These are phyloP conservation scores for Corinectria fuckeliana DNA, from an alignment of 2,329 filamentous ascomycete genomes.

Conservation along the genomic window DNA sequence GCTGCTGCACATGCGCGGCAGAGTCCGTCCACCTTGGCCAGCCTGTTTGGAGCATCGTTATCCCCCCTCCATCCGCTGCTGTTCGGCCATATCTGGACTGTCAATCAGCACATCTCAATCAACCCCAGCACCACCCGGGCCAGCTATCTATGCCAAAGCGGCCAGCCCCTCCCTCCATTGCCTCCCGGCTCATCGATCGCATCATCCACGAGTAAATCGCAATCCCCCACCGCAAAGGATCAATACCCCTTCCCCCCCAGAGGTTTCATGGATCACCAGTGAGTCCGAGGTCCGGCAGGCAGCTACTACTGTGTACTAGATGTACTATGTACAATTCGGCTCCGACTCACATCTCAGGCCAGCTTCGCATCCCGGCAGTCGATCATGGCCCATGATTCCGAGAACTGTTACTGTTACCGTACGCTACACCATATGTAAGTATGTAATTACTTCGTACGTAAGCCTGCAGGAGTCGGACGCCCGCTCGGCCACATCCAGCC, in stretches of 20 bases:
- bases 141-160: not conserved
- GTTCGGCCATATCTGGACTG: slow-evolving; percentile 13
- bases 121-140: not conserved
- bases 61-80: not conserved
- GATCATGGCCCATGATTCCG: slow-evolving; percentile 3
- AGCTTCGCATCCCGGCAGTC: slow-evolving; percentile 4
- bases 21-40: slow-evolving; percentile 7
- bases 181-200: slow-evolving; percentile 3
- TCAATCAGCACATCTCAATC: not conserved
- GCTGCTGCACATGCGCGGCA: not conserved
- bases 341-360: slow-evolving; percentile 23
- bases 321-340: too few relatives aligned
- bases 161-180: not conserved
- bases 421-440: not conserved
- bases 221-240: not conserved
- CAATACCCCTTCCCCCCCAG: not conserved
- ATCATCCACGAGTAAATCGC: slow-evolving; percentile 12
- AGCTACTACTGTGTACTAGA: too few relatives aligned
- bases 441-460: not conserved
- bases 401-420: not conserved
- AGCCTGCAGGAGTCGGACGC: slow-evolving; percentile 1
- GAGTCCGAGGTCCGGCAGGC: slow-evolving; percentile 15
- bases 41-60: slow-evolving; percentile 9
- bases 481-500: slow-evolving; percentile 13
- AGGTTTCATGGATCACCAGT: not conserved